These are phyloP conservation scores for Colletotrichum costaricense DNA, from an alignment of 2,329 filamentous ascomycete species.

Conservation along the genomic window DNA sequence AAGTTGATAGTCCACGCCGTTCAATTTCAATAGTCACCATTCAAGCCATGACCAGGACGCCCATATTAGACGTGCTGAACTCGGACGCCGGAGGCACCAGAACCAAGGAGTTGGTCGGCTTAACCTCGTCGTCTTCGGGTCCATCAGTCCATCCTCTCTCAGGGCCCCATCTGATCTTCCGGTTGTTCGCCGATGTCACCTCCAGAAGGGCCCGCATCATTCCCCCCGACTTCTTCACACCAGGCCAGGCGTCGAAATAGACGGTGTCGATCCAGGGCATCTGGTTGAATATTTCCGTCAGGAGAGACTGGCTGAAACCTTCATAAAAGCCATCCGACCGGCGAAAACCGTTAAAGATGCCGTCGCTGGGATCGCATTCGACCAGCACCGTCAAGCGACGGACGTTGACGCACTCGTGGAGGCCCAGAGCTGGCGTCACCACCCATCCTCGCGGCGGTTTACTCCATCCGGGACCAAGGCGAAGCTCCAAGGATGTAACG, in stretches of 20 bases:
- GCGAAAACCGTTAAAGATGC: conserved; percentile 75
- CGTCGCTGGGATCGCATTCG: conserved; percentile 77
- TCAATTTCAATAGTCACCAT: background rate
- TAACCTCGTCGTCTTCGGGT: conserved; percentile 53
- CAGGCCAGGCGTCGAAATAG: conserved; percentile 77
- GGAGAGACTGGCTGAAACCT: conserved; percentile 68
- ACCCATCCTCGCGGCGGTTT: conserved; percentile 78
- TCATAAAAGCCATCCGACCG: conserved; percentile 77
- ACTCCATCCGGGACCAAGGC: conserved; percentile 79
- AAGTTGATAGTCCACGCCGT: background rate
- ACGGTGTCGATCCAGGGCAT: conserved; percentile 68
- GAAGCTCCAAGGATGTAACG: conserved; percentile 74
- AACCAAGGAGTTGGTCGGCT: conserved; percentile 17
- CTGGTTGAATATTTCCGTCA: conserved; percentile 66
- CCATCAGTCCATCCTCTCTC: conserved; percentile 73
- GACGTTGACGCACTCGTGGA: conserved; percentile 70
- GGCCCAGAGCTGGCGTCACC: conserved; percentile 72
- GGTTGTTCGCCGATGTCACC: conserved; percentile 58
- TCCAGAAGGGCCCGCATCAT: conserved; percentile 73
- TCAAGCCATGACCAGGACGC: conserved; percentile 35
- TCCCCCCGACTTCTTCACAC: conserved; percentile 72
- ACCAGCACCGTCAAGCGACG: conserved; percentile 74
- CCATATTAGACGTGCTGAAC: conserved; percentile 20
- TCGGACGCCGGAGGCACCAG: conserved; percentile 21
- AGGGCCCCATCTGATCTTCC: conserved; percentile 74